Evolutionary conservation across 2,329 filamentous ascomycete genomes (phyloP), one percentile per base, ranked within the genome.

Genomic region (Polychaeton citri): DNA sequence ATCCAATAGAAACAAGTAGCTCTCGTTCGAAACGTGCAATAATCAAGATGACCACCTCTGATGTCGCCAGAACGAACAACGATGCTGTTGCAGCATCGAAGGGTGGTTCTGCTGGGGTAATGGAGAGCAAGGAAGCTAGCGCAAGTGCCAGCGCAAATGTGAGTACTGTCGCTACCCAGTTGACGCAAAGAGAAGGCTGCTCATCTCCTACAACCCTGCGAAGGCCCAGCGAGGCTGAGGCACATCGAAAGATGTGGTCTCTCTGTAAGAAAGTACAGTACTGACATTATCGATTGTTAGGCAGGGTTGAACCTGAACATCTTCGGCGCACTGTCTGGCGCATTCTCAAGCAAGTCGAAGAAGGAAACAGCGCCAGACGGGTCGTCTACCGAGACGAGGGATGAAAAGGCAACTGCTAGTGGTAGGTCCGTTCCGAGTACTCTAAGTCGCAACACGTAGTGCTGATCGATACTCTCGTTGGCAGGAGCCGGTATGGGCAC

Each of bases 221-320:
- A n/a, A n/a, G n/a, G n/a, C n/a, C n/a, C n/a, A n/a, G n/a, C n/a
- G n/a, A n/a, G n/a, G n/a, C n/a, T n/a, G n/a, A n/a, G n/a, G n/a
- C n/a, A n/a, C n/a, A n/a, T n/a, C n/a, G n/a, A n/a, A n/a, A n/a
- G n/a, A n/a, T n/a, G n/a, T n/a, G n/a, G n/a, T n/a, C n/a, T n/a
- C n/a, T n/a, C n/a, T n/a, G n/a, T n/a, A n/a, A n/a, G n/a, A n/a
- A n/a, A n/a, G n/a, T n/a, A n/a, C n/a, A n/a, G n/a, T n/a, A n/a
- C n/a, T n/a, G n/a, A n/a, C n/a, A n/a, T n/a, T n/a, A n/a, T n/a
- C n/a, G n/a, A n/a, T n/a, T n/a, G n/a, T n/a, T 24, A 58, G 55
- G 54, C 53, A 19, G 55, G 55, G n/a, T 40, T 59, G 17, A 59
- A 59, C 33, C 45, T 59, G 13, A 58, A 59, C 44, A 41, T 59